Percentiles rank a stretch among this genome's conserved stretches.
These are phyloP conservation scores for Chaetomium fimeti DNA, from an alignment of 495 filamentous ascomycete genomes.

Conservation along the genomic window DNA sequence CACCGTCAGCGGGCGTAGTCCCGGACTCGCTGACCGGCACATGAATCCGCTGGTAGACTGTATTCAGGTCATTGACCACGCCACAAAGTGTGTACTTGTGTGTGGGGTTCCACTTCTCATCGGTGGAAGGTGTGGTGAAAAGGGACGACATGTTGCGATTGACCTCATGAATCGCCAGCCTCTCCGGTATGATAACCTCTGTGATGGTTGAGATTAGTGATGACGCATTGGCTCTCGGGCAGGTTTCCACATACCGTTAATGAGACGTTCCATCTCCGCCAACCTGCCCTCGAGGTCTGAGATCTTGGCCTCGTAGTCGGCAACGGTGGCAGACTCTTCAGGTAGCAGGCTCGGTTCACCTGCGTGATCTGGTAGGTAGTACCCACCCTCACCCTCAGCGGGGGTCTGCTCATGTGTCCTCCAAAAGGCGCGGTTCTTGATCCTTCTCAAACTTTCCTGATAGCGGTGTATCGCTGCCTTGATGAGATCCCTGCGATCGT, in stretches of 20 bases:
- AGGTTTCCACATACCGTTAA: conserved; percentile 22
- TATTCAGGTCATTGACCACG: conserved; percentile 37
- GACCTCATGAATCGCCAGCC: conserved; percentile 24
- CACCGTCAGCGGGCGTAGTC: conserved; percentile 17
- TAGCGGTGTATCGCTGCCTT: conserved; percentile 30
- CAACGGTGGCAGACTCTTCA: conserved; percentile 30
- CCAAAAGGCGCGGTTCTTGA: conserved; percentile 30
- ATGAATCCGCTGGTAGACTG: conserved; percentile 42
- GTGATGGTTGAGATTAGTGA: conserved; percentile 22
- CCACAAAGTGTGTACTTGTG: conserved; percentile 44
- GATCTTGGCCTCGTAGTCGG: conserved; percentile 28
- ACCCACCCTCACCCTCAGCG: conserved; percentile 44
- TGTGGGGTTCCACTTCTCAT: conserved; percentile 40
- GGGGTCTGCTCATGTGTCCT: conserved; percentile 50
- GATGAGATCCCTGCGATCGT: conserved; percentile 36
- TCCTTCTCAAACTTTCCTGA: conserved; percentile 22
- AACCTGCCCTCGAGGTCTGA: conserved; percentile 18
- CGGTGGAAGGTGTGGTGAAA: conserved; percentile 36
- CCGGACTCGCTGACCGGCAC: conserved; percentile 16
- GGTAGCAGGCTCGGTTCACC: conserved; percentile 45
- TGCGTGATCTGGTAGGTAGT: conserved; percentile 54
- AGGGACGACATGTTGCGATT: conserved; percentile 30
- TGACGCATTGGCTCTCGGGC: background rate
- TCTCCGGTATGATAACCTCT: conserved; percentile 27
- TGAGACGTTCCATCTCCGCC: conserved; percentile 25